These are phyloP conservation scores for Larix kaempferi DNA, from an alignment of 75 land plant genomes.

Conservation along the genomic window DNA sequence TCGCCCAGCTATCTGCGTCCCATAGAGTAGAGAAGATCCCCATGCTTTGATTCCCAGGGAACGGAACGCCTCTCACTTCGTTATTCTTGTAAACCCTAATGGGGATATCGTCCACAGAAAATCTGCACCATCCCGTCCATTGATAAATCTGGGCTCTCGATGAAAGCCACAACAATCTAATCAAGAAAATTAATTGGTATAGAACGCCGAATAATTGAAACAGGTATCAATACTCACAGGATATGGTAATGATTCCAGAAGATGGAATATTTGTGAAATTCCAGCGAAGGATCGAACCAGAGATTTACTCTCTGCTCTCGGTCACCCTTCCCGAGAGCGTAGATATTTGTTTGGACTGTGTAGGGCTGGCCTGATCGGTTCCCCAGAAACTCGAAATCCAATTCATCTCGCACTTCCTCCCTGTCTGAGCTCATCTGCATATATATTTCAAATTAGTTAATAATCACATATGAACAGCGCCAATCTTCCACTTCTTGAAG, in stretches of 20 bases:
- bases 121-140: background rate
- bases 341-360: slow-evolving; percentile 27
- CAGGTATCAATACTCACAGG: slow-evolving; percentile 40
- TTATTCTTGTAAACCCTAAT: slow-evolving; percentile 6
- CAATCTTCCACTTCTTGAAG: too few relatives aligned
- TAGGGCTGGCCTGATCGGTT: slow-evolving; percentile 30
- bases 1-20: slow-evolving; percentile 90
- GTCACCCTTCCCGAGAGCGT: slow-evolving; percentile 42
- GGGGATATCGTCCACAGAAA: slow-evolving; percentile 6
- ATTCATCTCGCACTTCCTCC: slow-evolving; percentile 11
- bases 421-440: background rate
- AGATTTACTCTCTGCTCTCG: slow-evolving; percentile 80
- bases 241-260: slow-evolving; percentile 71
- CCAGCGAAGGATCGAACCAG: slow-evolving; percentile 88
- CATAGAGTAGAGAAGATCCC: slow-evolving; percentile 82
- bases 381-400: slow-evolving; percentile 43
- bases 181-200: too few relatives aligned
- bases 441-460: too few relatives aligned
- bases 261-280: slow-evolving; percentile 74
- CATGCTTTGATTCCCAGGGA: slow-evolving; percentile 81
- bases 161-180: too few relatives aligned
- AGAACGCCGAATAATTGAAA: too few relatives aligned
- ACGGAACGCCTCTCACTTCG: slow-evolving; percentile 1
- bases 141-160: too few relatives aligned
- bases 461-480: too few relatives aligned